Base-by-base conservation (phyloP, 306 rosid species). In the Ceratonia siliqua region DNA sequence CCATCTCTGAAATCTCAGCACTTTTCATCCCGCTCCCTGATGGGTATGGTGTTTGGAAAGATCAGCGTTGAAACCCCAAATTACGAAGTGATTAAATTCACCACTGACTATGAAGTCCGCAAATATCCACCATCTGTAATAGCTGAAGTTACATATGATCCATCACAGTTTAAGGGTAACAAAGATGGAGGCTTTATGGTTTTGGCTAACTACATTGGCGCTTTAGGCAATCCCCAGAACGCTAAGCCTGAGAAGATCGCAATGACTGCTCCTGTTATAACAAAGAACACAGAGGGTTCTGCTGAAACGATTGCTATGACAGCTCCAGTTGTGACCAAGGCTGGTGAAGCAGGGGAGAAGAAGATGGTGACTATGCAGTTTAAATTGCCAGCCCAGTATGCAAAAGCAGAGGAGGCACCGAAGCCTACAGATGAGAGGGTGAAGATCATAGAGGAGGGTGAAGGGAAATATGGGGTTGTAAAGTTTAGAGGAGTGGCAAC, bases 41-140 rank as follows among this genome's bases (percentile, higher is more conserved):
- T 94, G 98, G 98, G 97, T n/a, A 75, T 85, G 84, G 71, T 91
- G 4, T 88, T 94, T 2, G 98, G 98, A 22, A 94, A 84, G 62
- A 85, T 91, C 14, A 1, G 48, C 0, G 98, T 85, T 0, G 97
- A 88, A 69, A 91, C 90, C 10, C 87, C 94, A 0, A 84, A 91
- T 12, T 85, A 61, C 24, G 81, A 84, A 64, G 78, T 88, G 17
- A 72, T 90, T 28, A 76, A 84, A 76, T 68, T 96, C 49, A 75
- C 89, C 0, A 0, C 63, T 0, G 88, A 85, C 38, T 94, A 89
- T n/a, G 93, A 89, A 88, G 85, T 94, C 82, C 92, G 95, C 13
- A 76, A 63, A 14, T 94, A 91, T 33, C 48, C 62, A 61, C 84
- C 98, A 0, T 78, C 89, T 1, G 92, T 94, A 33, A 78, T 84